Conservation (phyloP, 768 basidiomycete genomes). For the Royoungia palumana region DNA sequence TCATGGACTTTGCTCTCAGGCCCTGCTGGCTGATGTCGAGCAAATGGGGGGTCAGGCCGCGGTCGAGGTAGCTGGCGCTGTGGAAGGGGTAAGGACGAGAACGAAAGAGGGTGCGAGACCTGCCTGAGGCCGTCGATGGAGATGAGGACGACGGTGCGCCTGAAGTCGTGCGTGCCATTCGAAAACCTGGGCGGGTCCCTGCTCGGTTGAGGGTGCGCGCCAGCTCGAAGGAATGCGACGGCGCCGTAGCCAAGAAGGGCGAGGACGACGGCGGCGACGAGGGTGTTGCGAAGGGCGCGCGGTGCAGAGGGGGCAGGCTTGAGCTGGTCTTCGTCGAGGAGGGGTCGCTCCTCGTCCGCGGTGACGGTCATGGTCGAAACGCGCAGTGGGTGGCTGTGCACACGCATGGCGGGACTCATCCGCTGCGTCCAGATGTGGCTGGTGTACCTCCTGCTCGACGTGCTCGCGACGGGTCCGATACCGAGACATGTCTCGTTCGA, state of each 20-base stretch:
- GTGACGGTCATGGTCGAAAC: neutral
- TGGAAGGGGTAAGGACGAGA: conserved; percentile 3
- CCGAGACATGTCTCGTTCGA: conserved; percentile 91
- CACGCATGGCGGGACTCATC: too few relatives aligned
- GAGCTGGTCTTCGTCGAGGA: conserved; percentile 19
- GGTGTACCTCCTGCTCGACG: conserved; percentile 48
- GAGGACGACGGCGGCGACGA: conserved; percentile 13
- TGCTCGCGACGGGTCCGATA: conserved; percentile 80
- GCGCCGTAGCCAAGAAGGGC: conserved; percentile 14
- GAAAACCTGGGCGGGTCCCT: conserved; percentile 40
- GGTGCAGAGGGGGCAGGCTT: neutral
- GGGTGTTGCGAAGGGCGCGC: conserved; percentile 5
- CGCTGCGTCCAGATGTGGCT: conserved; percentile 25
- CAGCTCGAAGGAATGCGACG: conserved; percentile 10
- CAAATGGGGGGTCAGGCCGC: conserved; percentile 81
- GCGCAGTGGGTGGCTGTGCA: conserved; percentile 23
- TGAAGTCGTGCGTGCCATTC: conserved; percentile 84
- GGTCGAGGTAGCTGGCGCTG: conserved; percentile 85
- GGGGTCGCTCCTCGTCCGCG: conserved; percentile 27
- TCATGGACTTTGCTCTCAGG: conserved; percentile 83
- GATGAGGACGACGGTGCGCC: conserved; percentile 75
- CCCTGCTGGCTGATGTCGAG: conserved; percentile 78
- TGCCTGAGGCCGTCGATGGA: conserved; percentile 86
- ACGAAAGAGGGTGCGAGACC: conserved; percentile 9
- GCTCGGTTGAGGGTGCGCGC: neutral